These are phyloP conservation scores for Leccinum subtestaceum DNA, from an alignment of 768 basidiomycete species.

Conservation along the genomic window DNA sequence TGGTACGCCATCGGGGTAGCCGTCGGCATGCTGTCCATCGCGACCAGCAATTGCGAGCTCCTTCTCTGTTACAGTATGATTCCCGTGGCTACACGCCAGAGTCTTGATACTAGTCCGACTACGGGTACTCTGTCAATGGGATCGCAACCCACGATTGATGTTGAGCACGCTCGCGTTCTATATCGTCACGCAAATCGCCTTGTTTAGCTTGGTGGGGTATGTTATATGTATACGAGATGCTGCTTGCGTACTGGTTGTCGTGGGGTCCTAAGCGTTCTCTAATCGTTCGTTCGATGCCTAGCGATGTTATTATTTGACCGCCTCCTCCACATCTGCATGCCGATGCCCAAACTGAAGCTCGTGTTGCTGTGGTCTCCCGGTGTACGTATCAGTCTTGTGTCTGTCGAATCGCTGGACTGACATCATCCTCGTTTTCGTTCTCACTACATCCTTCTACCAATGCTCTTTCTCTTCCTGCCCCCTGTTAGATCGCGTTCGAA, in stretches of 20 bases:
- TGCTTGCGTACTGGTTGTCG: conserved; percentile 23
- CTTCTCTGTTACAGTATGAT: neutral
- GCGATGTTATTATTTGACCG: conserved; percentile 17
- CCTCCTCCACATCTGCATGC: conserved; percentile 19
- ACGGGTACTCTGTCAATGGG: conserved; percentile 37
- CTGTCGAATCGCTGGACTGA: neutral
- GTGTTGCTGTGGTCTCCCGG: conserved; percentile 31
- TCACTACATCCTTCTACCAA: neutral
- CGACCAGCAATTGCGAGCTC: conserved; percentile 36
- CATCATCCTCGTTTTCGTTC: neutral
- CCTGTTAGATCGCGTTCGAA: conserved; percentile 29
- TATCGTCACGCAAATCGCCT: conserved; percentile 27
- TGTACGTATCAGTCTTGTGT: conserved; percentile 7
- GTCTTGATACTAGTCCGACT: conserved; percentile 40
- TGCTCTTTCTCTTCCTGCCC: neutral
- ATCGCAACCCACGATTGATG: conserved; percentile 27
- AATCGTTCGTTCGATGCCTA: neutral
- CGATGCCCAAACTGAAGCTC: conserved; percentile 19
- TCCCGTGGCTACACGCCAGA: neutral
- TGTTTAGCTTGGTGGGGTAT: conserved; percentile 23
- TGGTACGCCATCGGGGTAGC: conserved; percentile 10
- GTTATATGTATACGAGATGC: conserved; percentile 22
- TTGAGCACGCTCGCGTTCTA: conserved; percentile 31
- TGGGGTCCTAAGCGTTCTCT: neutral
- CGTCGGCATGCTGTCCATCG: conserved; percentile 23